These are phyloP conservation scores for Periconia digitata DNA, from an alignment of 2,329 filamentous ascomycete genomes.

Conservation along the genomic window DNA sequence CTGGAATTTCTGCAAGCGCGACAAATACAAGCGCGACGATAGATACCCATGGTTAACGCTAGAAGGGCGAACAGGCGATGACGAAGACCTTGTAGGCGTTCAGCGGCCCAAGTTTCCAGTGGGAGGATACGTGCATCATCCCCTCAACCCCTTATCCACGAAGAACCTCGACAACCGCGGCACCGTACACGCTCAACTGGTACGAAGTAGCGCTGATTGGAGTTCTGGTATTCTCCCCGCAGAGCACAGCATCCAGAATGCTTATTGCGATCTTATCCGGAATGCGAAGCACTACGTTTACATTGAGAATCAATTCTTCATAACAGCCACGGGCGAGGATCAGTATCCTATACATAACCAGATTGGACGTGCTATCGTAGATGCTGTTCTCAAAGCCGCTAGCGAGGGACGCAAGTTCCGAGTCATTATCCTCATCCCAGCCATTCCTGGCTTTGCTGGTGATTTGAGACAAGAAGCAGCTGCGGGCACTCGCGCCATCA, in stretches of 20 bases:
- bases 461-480: slow-evolving; percentile 84
- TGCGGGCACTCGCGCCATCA: slow-evolving; percentile 82
- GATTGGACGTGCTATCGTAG: slow-evolving; percentile 85
- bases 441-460: slow-evolving; percentile 91
- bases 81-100: slow-evolving; percentile 85
- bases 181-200: slow-evolving; percentile 77
- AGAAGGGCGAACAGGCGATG: slow-evolving; percentile 71
- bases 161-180: slow-evolving; percentile 66
- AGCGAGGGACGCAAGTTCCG: slow-evolving; percentile 86
- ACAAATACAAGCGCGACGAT: slow-evolving; percentile 92
- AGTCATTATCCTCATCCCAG: slow-evolving; percentile 86
- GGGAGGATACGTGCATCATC: slow-evolving; percentile 83
- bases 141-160: slow-evolving; percentile 66
- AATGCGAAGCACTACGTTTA: slow-evolving; percentile 92
- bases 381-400: slow-evolving; percentile 78
- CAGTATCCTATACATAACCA: slow-evolving; percentile 85
- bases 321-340: slow-evolving; percentile 78
- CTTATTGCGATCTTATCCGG: slow-evolving; percentile 80
- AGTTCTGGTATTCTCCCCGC: slow-evolving; percentile 79
- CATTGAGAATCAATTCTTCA: slow-evolving; percentile 99
- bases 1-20: slow-evolving; percentile 96
- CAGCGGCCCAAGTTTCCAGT: slow-evolving; percentile 88
- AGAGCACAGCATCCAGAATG: slow-evolving; percentile 85
- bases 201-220: slow-evolving; percentile 93
- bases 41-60: slow-evolving; percentile 83